phyloP scores from a whole-genome alignment of 352 stramenopile genomes.

The Phytophthora megakarya region DNA sequence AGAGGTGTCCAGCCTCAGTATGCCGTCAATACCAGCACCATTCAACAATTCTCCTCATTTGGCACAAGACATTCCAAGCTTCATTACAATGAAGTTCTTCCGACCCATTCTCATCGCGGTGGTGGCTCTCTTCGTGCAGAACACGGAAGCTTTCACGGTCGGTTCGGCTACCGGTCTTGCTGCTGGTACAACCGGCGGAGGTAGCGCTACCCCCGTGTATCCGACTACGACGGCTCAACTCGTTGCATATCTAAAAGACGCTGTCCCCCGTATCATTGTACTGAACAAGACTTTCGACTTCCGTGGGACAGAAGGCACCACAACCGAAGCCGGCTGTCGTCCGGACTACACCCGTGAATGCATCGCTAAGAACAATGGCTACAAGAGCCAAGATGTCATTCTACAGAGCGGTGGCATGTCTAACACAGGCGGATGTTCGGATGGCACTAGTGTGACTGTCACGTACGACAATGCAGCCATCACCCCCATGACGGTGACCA shows the following conservation, averaged over 20 bases:
- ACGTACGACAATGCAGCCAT: slow-evolving; percentile 31
- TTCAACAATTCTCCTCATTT: slow-evolving; percentile 18
- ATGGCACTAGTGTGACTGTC: slow-evolving; percentile 25
- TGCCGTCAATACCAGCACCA: slow-evolving; percentile 7
- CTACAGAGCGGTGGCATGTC: slow-evolving; percentile 28
- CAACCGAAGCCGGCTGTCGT: slow-evolving; percentile 45
- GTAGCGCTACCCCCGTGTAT: slow-evolving; percentile 36
- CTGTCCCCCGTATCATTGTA: slow-evolving; percentile 38
- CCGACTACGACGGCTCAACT: slow-evolving; percentile 43
- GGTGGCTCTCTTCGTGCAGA: slow-evolving; percentile 23
- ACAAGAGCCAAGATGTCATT: slow-evolving; percentile 49
- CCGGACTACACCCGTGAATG: slow-evolving; percentile 38
- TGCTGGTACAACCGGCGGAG: slow-evolving; percentile 41
- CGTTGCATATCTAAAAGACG: slow-evolving; percentile 36
- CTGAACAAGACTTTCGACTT: slow-evolving; percentile 51
- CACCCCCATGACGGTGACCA: slow-evolving; percentile 38
- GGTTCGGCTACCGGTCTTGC: slow-evolving; percentile 37
- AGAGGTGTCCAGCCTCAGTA: neutral
- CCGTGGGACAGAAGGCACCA: slow-evolving; percentile 43
- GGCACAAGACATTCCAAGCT: slow-evolving; percentile 1
- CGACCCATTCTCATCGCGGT: slow-evolving; percentile 28
- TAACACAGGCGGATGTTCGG: slow-evolving; percentile 26
- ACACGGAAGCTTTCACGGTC: slow-evolving; percentile 28
- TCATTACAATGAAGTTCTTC: slow-evolving; percentile 32
- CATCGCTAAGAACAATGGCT: slow-evolving; percentile 46